phyloP scores from a whole-genome alignment of 805 yeast species.

The Wickerhamomyces strasburgensis region DNA sequence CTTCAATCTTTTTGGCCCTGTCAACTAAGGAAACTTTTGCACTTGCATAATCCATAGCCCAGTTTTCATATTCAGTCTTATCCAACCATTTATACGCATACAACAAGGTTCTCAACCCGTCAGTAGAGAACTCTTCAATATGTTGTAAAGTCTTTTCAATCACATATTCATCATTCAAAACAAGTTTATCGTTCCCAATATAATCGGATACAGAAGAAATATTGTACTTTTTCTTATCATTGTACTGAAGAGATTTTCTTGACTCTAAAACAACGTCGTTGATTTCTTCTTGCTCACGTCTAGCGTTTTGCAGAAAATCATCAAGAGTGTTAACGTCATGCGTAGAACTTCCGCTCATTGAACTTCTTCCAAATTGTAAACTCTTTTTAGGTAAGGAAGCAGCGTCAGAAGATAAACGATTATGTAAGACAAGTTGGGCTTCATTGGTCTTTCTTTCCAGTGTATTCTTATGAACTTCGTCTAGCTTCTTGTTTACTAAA shows the following conservation, averaged over 20 bases:
- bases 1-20: conserved; percentile 62
- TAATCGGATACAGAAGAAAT: conserved; percentile 25
- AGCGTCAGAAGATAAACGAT: conserved; percentile 43
- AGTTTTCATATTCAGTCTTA: conserved; percentile 49
- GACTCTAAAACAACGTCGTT: conserved; percentile 48
- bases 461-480: conserved; percentile 55
- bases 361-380: conserved; percentile 27
- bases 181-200: conserved; percentile 50
- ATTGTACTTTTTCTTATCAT: conserved; percentile 52
- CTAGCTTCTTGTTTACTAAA: conserved; percentile 57
- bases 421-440: conserved; percentile 66
- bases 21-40: conserved; percentile 75
- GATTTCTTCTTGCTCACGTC: conserved; percentile 46
- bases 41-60: conserved; percentile 62
- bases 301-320: conserved; percentile 37
- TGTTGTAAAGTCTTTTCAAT: conserved; percentile 84
- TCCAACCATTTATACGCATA: conserved; percentile 76
- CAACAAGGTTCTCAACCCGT: conserved; percentile 86
- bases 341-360: conserved; percentile 23
- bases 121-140: conserved; percentile 90
- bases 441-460: conserved; percentile 67
- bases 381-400: conserved; percentile 27
- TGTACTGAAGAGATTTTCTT: conserved; percentile 52
- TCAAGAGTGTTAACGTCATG: conserved; percentile 40
- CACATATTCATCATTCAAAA: conserved; percentile 69